A percentile compares a stretch with the other conserved stretches of the same genome.
phyloP scores from a whole-genome alignment of 208 protist species.

The Phytomonas sp. region DNA sequence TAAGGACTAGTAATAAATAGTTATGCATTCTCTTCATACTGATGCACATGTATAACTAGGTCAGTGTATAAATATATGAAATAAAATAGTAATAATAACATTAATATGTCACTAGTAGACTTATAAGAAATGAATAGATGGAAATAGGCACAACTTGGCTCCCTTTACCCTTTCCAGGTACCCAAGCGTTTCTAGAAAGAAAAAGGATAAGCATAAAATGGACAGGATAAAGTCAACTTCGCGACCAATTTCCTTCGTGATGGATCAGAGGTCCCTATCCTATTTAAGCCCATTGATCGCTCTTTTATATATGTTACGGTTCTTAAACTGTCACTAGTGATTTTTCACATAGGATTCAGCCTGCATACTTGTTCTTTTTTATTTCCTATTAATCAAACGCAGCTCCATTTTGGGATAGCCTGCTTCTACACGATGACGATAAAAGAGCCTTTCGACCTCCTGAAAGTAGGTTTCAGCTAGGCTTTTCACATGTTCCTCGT shows the following conservation, averaged over 20 bases:
- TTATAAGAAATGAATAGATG: neutral
- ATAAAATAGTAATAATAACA: neutral
- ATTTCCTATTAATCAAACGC: neutral
- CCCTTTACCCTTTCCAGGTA: neutral
- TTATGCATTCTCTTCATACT: neutral
- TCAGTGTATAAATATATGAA: neutral
- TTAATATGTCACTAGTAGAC: neutral
- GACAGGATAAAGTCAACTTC: neutral
- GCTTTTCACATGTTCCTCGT: slow-evolving; percentile 41
- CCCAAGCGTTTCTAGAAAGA: neutral
- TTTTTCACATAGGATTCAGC: neutral
- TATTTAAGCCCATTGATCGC: neutral
- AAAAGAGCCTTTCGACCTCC: slow-evolving; percentile 54
- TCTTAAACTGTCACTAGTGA: neutral
- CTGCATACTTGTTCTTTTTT: neutral
- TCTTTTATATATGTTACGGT: neutral
- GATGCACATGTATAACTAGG: neutral
- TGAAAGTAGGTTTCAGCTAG: slow-evolving; percentile 54
- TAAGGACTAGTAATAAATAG: neutral
- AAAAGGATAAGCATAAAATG: neutral
- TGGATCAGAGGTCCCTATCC: neutral
- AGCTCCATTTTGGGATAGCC: slow-evolving; percentile 73
- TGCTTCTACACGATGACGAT: slow-evolving; percentile 49
- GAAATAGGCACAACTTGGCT: neutral
- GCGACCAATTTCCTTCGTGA: neutral